Evolutionary conservation across 441 rosid species (phyloP).

Genomic region (Corymbia calophylla): DNA sequence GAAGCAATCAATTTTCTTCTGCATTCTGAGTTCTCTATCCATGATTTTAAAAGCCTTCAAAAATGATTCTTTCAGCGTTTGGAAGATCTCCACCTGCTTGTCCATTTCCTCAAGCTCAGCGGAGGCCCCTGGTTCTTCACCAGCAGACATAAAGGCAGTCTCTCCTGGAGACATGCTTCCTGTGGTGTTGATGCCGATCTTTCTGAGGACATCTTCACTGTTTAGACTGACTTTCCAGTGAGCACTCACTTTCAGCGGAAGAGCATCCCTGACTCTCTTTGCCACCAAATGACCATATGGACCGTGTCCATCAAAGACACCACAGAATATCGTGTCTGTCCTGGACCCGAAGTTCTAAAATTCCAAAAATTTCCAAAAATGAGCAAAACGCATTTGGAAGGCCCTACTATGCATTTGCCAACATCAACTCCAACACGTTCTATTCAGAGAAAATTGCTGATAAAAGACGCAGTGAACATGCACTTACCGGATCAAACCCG

Average conservation of each 20-base stretch:
- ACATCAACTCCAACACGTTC: neutral
- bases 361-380: neutral
- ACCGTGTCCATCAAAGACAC: conserved; percentile 9
- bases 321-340: neutral
- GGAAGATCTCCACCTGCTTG: neutral
- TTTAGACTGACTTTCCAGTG: neutral
- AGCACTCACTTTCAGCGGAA: neutral
- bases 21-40: conserved; percentile 7
- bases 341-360: neutral
- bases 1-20: neutral
- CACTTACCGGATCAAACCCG: neutral
- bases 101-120: neutral
- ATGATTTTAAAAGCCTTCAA: conserved; percentile 3
- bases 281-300: conserved; percentile 8
- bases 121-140: neutral
- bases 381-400: neutral
- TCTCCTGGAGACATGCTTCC: neutral
- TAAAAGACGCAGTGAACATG: neutral
- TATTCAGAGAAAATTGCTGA: neutral
- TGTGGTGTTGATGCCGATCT: neutral
- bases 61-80: neutral
- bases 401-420: neutral
- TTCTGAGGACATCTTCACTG: neutral
- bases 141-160: neutral
- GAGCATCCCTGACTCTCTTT: neutral